Conservation (phyloP, 1,139 yeast genomes). For the Petasospora fabianii region DNA sequence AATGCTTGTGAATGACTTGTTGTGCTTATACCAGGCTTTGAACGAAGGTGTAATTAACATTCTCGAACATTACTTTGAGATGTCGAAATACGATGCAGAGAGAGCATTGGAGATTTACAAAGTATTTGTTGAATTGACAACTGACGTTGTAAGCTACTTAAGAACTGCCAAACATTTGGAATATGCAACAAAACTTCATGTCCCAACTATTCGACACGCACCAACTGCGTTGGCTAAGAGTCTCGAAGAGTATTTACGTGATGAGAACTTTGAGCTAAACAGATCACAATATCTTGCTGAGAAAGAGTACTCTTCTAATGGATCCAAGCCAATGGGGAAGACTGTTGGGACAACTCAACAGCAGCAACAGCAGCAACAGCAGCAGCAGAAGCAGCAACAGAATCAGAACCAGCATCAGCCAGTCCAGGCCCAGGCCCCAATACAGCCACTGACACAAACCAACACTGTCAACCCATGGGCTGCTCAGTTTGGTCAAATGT, state of each 20-base stretch:
- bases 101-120: slow-evolving; percentile 82
- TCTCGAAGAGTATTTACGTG: slow-evolving; percentile 82
- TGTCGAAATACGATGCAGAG: slow-evolving; percentile 82
- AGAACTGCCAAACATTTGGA: slow-evolving; percentile 88
- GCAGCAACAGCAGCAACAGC: slow-evolving; percentile 19
- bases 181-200: slow-evolving; percentile 81
- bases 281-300: slow-evolving; percentile 75
- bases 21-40: slow-evolving; percentile 79
- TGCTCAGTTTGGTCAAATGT: slow-evolving; percentile 15
- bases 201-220: slow-evolving; percentile 95
- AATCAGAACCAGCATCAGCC: slow-evolving; percentile 19
- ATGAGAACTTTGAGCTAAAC: slow-evolving; percentile 78
- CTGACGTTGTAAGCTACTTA: slow-evolving; percentile 80
- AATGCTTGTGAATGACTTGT: slow-evolving; percentile 78
- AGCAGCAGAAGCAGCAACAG: slow-evolving; percentile 5
- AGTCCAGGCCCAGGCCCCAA: not conserved
- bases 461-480: slow-evolving; percentile 24
- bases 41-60: slow-evolving; percentile 94
- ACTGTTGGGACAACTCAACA: slow-evolving; percentile 12
- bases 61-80: slow-evolving; percentile 91
- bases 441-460: not conserved
- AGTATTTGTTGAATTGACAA: slow-evolving; percentile 80
- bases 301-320: slow-evolving; percentile 38
- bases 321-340: too few species aligned
- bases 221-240: slow-evolving; percentile 90